Evolutionary conservation across 2,329 filamentous ascomycete genomes (phyloP).

Genomic region (Coniochaeta sp.): DNA sequence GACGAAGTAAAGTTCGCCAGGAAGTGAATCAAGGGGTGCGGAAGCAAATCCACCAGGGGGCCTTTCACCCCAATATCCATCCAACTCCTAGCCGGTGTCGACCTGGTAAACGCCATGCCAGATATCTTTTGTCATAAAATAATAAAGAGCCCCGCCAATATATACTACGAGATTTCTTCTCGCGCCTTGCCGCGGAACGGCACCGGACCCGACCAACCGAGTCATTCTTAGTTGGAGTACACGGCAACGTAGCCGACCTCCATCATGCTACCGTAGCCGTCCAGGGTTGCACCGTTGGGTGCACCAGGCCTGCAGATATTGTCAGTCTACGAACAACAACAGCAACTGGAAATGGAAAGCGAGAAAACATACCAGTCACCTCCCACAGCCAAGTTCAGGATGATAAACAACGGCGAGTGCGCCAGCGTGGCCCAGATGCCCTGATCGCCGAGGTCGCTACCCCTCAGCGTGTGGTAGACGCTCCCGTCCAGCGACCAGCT

Average conservation of each 20-base stretch:
- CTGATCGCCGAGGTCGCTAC: constrained; percentile 34
- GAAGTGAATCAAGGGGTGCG: neutral
- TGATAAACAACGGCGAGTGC: constrained; percentile 41
- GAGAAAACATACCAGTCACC: constrained; percentile 38
- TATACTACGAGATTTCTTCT: neutral
- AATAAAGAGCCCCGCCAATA: neutral
- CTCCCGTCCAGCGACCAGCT: constrained; percentile 41
- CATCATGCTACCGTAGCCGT: constrained; percentile 40
- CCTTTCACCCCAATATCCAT: neutral
- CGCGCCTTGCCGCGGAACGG: neutral
- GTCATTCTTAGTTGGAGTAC: constrained; percentile 1
- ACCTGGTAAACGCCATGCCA: neutral
- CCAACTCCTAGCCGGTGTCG: neutral
- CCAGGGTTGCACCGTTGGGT: constrained; percentile 37
- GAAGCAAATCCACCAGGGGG: neutral
- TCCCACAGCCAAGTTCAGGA: constrained; percentile 50
- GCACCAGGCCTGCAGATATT: constrained; percentile 32
- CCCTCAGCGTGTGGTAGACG: constrained; percentile 35
- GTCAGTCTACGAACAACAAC: neutral
- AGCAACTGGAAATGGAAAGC: neutral
- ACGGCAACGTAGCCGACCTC: constrained; percentile 44
- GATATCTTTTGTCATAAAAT: constrained; percentile 1
- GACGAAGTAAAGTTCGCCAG: neutral
- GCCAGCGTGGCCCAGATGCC: constrained; percentile 42
- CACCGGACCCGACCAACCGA: too few species aligned